Evolutionary conservation across 129 eudicot genomes (phyloP), one percentile per base, ranked within the genome.

Genomic region (Artemisia tridentata): DNA sequence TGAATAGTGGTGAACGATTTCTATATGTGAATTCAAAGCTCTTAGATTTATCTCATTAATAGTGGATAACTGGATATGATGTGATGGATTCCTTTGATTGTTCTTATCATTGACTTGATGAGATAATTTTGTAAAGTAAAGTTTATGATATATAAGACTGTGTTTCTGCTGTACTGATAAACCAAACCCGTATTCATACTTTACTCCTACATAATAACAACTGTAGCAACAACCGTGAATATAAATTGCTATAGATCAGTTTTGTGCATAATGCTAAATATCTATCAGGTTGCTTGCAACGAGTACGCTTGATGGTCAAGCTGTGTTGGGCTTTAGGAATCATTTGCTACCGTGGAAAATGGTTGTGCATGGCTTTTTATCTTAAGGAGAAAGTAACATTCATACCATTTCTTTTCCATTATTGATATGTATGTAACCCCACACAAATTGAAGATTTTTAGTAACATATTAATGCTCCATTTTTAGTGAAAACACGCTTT

Each of bases 311-410:
- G 27, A 11, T 12, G 15, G 72, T 63, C 76, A 63, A 54, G 50
- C 7, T 41, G 65, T 78, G 81, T 65, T 63, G 31, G 46, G 16
- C 72, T 54, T 78, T 71, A 71, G 81, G 81, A 65, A 27, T 71
- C 81, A 78, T 75, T 69, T 15, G 61, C 69, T 34, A 82, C 82
- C 80, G 67, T 82, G 3, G 43, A 72, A 78, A 53, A 29, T 78
- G 71, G 72, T 41, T 17, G 25, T 48, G 38, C 17, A 19, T 45
- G 74, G 23, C 75, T 66, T 65, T 68, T 58, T 78, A 80, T 74
- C 83, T 73, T 29, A 52, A 56, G 63, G 79, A 38, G 45, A 80
- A 80, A 69, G 80, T 58, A 69, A 3, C n/a, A 10, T 74, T 25
- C 45, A 27, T 54, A 45, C 69, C 58, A 18, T 58, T 74, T 34